Conservation (phyloP, 164 flowering plant genomes). For the Umbellularia californica region DNA sequence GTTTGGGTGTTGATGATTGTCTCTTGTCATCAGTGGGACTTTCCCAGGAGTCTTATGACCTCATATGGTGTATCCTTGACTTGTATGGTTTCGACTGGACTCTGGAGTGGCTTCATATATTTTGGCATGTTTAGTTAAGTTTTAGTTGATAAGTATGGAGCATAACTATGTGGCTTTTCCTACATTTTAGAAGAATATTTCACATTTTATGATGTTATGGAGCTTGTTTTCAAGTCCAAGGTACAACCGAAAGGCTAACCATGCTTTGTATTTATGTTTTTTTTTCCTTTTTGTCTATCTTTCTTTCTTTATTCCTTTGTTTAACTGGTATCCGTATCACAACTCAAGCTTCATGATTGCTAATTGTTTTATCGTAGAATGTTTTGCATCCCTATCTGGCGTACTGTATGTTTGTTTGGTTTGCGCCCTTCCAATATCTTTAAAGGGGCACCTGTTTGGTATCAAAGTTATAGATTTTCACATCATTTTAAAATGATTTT, state of each 20-base stretch:
- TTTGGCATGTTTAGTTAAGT: neutral
- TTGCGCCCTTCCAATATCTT: neutral
- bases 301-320: neutral
- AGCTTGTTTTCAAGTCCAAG: neutral
- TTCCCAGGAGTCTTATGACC: neutral
- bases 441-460: neutral
- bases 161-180: neutral
- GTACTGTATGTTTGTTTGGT: neutral
- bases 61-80: neutral
- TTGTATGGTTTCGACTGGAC: neutral
- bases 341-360: too few relatives aligned
- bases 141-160: neutral
- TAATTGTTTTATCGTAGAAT: too few relatives aligned
- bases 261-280: too few relatives aligned
- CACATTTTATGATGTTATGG: neutral
- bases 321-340: neutral
- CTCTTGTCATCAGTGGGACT: neutral
- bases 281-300: neutral
- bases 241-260: too few relatives aligned
- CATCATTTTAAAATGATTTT: neutral
- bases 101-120: neutral
- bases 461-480: neutral
- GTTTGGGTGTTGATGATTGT: neutral
- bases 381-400: neutral
- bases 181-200: neutral